A percentile compares a stretch with the other conserved stretches of the same genome.
Evolutionary conservation across 2,329 filamentous ascomycete genomes (phyloP).

Genomic region (Falciphora oryzae): DNA sequence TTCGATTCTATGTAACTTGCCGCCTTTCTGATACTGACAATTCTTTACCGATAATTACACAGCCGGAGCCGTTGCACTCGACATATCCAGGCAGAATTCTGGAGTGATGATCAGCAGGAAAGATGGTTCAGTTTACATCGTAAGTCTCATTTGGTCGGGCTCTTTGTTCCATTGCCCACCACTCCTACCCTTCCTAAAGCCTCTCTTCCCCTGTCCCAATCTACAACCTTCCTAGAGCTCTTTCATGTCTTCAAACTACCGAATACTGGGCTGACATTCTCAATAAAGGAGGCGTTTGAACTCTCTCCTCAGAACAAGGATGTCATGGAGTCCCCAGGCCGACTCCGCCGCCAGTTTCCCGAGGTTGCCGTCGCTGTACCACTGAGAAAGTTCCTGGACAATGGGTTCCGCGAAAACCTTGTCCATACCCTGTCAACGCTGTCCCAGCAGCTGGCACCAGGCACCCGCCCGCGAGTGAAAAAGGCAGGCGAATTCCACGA

Average conservation of each 20-base stretch:
- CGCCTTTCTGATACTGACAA: background rate
- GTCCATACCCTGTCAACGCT: background rate
- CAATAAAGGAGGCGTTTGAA: background rate
- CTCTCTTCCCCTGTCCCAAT: too few relatives aligned
- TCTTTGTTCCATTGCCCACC: background rate
- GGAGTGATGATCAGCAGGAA: background rate
- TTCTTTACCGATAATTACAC: background rate
- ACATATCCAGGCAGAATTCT: background rate
- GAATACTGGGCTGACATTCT: too few relatives aligned
- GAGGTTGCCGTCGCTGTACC: background rate
- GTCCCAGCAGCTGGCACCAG: background rate
- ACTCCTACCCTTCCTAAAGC: too few relatives aligned
- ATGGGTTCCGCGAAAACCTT: background rate
- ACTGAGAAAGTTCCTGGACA: background rate
- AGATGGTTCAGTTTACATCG: background rate
- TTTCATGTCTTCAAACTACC: too few relatives aligned
- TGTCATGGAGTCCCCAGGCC: background rate
- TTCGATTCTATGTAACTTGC: background rate
- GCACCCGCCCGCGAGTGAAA: background rate
- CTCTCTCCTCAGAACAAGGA: background rate
- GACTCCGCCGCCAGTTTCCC: constrained; percentile 3
- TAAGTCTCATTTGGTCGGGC: too few relatives aligned
- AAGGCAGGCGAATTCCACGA: background rate
- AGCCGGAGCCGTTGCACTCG: background rate
- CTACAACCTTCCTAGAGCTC: too few relatives aligned